A percentile compares a stretch with the other conserved stretches of the same genome.
These are phyloP conservation scores for Hansenula sp. DNA, from an alignment of 1,139 yeast genomes.

Conservation along the genomic window DNA sequence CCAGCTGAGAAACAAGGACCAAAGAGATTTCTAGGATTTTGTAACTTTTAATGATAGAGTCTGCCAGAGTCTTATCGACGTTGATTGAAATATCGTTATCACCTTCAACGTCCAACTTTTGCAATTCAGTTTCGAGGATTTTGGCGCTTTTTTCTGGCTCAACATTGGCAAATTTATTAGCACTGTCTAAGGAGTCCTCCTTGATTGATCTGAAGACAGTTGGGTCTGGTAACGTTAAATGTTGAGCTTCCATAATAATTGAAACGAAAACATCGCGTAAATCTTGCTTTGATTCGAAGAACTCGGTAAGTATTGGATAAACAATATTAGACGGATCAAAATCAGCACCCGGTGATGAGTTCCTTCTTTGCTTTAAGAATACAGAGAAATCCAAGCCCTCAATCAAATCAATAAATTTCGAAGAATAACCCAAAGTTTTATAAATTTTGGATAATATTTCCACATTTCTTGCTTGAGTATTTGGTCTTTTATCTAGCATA, in stretches of 20 bases:
- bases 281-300: slow-evolving; percentile 70
- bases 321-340: slow-evolving; percentile 35
- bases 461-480: slow-evolving; percentile 46
- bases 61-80: slow-evolving; percentile 42
- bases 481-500: slow-evolving; percentile 28
- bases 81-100: slow-evolving; percentile 47
- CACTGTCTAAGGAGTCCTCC: slow-evolving; percentile 44
- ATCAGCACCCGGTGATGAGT: slow-evolving; percentile 11
- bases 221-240: slow-evolving; percentile 68
- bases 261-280: slow-evolving; percentile 61
- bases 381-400: slow-evolving; percentile 61
- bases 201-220: slow-evolving; percentile 63
- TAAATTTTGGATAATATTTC: slow-evolving; percentile 50
- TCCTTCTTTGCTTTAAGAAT: slow-evolving; percentile 15
- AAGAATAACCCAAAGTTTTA: slow-evolving; percentile 46
- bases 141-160: slow-evolving; percentile 49
- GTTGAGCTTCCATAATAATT: slow-evolving; percentile 66
- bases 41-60: slow-evolving; percentile 42
- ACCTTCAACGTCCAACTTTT: slow-evolving; percentile 40
- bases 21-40: slow-evolving; percentile 42
- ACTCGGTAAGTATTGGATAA: slow-evolving; percentile 67
- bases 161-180: slow-evolving; percentile 38
- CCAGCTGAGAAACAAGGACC: slow-evolving; percentile 48
- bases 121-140: slow-evolving; percentile 41
- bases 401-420: slow-evolving; percentile 46